These are phyloP conservation scores for Lichenothelia convexa DNA, from an alignment of 495 filamentous ascomycete genomes.

Conservation along the genomic window DNA sequence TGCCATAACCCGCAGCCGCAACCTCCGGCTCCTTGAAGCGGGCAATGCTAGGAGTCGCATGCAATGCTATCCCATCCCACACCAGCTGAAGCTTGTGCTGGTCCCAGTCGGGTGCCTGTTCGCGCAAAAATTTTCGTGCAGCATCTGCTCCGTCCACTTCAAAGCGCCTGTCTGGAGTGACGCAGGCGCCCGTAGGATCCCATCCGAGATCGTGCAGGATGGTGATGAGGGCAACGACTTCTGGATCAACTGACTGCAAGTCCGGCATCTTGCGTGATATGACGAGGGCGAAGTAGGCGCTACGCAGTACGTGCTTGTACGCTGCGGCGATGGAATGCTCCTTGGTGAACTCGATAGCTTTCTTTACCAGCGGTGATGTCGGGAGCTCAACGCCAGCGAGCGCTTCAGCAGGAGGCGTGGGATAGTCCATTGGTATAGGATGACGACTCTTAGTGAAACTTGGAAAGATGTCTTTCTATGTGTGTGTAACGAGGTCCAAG, in stretches of 20 bases:
- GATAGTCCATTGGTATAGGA: too few species aligned
- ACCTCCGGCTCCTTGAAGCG: slow-evolving; percentile 30
- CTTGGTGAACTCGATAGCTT: too few species aligned
- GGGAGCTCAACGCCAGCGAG: too few species aligned
- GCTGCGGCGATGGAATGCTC: too few species aligned
- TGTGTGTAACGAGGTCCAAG: too few species aligned
- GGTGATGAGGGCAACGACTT: not conserved
- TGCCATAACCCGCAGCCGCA: slow-evolving; percentile 20
- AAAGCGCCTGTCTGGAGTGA: not conserved
- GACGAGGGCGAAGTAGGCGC: too few species aligned
- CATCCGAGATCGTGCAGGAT: slow-evolving; percentile 1
- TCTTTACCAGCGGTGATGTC: too few species aligned
- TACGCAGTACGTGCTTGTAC: too few species aligned
- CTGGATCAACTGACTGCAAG: not conserved
- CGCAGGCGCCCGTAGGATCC: not conserved
- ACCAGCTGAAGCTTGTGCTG: not conserved
- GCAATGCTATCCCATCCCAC: too few species aligned
- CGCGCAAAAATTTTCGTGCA: not conserved
- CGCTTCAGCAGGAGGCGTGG: too few species aligned
- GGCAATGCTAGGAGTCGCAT: slow-evolving; percentile 23
- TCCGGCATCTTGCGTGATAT: not conserved
- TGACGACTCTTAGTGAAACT: too few species aligned
- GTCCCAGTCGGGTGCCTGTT: not conserved
- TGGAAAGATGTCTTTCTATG: too few species aligned
- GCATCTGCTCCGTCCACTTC: not conserved